Conservation (phyloP, 2,329 filamentous ascomycete species). For the Daldinia eschscholtzii region DNA sequence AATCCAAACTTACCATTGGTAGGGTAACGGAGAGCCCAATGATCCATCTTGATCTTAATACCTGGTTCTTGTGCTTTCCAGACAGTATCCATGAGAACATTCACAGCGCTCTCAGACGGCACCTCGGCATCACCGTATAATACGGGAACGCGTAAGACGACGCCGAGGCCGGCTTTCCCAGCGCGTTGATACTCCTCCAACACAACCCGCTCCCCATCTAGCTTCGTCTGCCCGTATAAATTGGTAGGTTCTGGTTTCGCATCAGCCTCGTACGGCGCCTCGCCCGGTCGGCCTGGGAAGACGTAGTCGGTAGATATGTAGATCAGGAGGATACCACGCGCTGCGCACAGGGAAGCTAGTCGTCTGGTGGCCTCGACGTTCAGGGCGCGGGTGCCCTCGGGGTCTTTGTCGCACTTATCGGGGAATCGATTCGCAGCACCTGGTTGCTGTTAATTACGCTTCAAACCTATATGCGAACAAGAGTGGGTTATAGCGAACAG, state of each 20-base stretch:
- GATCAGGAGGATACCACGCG: slow-evolving; percentile 72
- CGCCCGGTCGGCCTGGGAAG: slow-evolving; percentile 78
- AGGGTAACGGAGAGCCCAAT: slow-evolving; percentile 86
- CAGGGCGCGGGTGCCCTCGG: slow-evolving; percentile 77
- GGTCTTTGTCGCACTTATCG: slow-evolving; percentile 85
- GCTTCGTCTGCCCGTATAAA: slow-evolving; percentile 74
- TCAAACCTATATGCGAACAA: background rate
- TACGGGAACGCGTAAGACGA: slow-evolving; percentile 84
- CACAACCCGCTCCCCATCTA: slow-evolving; percentile 73
- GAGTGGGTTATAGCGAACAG: slow-evolving; percentile 66
- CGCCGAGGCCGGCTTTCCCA: slow-evolving; percentile 66
- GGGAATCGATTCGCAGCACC: slow-evolving; percentile 90
- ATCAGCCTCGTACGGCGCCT: slow-evolving; percentile 82
- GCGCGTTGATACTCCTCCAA: slow-evolving; percentile 69
- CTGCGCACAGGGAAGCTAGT: slow-evolving; percentile 75
- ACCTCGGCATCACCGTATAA: slow-evolving; percentile 82
- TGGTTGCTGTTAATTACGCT: slow-evolving; percentile 53
- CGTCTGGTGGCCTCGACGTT: slow-evolving; percentile 78
- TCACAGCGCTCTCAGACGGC: slow-evolving; percentile 83
- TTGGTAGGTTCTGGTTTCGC: slow-evolving; percentile 78
- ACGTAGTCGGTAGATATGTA: slow-evolving; percentile 90
- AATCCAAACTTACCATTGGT: slow-evolving; percentile 67
- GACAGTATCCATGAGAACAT: slow-evolving; percentile 81
- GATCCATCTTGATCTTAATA: slow-evolving; percentile 80
- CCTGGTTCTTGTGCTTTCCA: slow-evolving; percentile 77